phyloP scores from a whole-genome alignment of 2,329 filamentous ascomycete genomes.

The Aspergillus glaucus region DNA sequence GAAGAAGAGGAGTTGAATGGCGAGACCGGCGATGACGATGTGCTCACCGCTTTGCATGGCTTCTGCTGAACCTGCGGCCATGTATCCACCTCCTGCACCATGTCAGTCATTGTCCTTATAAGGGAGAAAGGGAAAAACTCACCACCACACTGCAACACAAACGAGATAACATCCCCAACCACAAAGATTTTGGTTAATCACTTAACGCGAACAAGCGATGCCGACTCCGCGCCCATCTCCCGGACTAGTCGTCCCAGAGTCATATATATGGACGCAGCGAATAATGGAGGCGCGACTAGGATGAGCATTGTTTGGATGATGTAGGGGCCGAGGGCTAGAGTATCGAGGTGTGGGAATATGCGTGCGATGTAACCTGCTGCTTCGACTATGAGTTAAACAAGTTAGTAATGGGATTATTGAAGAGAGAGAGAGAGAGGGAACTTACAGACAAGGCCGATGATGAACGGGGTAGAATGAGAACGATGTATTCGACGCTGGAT shows the following conservation, averaged over 20 bases:
- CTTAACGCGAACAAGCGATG: slow-evolving; percentile 14
- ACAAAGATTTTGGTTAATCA: slow-evolving; percentile 28
- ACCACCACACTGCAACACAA: slow-evolving; percentile 25
- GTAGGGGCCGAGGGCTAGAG: slow-evolving; percentile 17
- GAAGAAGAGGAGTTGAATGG: slow-evolving; percentile 55
- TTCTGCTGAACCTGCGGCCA: slow-evolving; percentile 14
- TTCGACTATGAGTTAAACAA: slow-evolving; percentile 10
- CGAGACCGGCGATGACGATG: slow-evolving; percentile 51
- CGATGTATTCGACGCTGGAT: not conserved
- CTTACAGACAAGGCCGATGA: slow-evolving; percentile 29
- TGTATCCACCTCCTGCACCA: slow-evolving; percentile 22
- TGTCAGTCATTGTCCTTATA: not conserved
- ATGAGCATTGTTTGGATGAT: slow-evolving; percentile 25
- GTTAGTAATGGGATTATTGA: not conserved
- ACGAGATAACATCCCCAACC: slow-evolving; percentile 23
- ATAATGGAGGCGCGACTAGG: slow-evolving; percentile 23
- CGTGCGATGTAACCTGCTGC: slow-evolving; percentile 22
- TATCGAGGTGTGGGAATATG: slow-evolving; percentile 20
- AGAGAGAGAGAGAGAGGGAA: not conserved
- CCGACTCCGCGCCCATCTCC: slow-evolving; percentile 11
- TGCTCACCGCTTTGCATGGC: slow-evolving; percentile 18
- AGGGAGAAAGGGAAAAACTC: not conserved
- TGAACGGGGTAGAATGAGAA: slow-evolving; percentile 10
- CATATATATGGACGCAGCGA: slow-evolving; percentile 29
- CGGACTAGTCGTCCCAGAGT: slow-evolving; percentile 21